Base-by-base conservation (phyloP, 352 stramenopile species). In the Pythium vanterpoolii region DNA sequence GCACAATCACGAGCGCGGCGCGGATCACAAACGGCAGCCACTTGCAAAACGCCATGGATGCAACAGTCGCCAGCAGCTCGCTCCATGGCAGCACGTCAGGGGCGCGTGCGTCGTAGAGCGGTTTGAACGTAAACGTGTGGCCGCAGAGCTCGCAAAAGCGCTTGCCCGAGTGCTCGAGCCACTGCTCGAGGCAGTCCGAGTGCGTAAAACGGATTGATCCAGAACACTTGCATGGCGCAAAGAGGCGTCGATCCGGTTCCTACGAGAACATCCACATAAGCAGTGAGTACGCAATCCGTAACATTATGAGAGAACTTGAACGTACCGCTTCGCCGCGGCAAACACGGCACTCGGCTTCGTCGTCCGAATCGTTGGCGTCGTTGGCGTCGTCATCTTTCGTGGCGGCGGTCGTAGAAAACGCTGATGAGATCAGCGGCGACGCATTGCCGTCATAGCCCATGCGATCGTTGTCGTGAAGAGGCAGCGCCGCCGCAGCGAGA, bases 201-300 rank as follows among this genome's bases (percentile, higher is more conserved):
- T 98, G 95, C 26, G 87, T 96, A 66, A 96, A 89, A 33, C 91
- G 90, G 62, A 98, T 98, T 42, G 89, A 97, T 30, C 95, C 95
- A 28, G 90, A 97, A 71, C 95, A 98, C 74, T 97, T 97, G 68
- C 95, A 98, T 14, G 86, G 86, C 53, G 79, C 80, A 62, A 93
- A 93, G 23, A 95, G 68, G 4, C 80, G 86, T 4, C 83, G 78
- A 9, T 73, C 83, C 0, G 74, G 73, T 63, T 95, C 86, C 77
- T 87, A 33, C n/a, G 33, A 16, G 50, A 16, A 19, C 2, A 27
- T 4, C n/a, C n/a, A n/a, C n/a, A 4, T 83, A 36, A 34, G 26
- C 16, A 60, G 18, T 21, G 1, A 27, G 6, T 14, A 23, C 16
- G 6, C n/a, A 30, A n/a, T 39, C 11, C 39, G 46, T 24, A 24